Percentiles rank a stretch among this genome's conserved stretches.
phyloP scores from a whole-genome alignment of 1,284 basidiomycete species.

The Ceratobasidium sp. region DNA sequence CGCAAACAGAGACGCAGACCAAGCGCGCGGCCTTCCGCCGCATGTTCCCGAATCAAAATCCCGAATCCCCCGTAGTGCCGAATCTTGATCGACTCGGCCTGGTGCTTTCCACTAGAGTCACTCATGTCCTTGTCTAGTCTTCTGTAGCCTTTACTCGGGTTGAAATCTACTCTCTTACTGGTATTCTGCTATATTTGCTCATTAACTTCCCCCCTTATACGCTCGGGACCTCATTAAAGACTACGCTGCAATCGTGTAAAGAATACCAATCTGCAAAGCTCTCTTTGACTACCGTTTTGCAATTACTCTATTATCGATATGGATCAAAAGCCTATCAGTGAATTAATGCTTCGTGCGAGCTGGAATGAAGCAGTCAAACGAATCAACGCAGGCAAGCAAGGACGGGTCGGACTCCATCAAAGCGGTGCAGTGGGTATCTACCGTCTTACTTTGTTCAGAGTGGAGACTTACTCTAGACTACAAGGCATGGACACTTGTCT shows the following conservation, averaged over 20 bases:
- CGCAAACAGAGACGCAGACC: too few relatives aligned
- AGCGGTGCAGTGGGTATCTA: slow-evolving; percentile 25
- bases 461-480: neutral
- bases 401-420: slow-evolving; percentile 28
- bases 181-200: neutral
- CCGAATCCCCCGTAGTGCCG: slow-evolving; percentile 33
- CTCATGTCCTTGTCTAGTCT: neutral
- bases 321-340: slow-evolving; percentile 43
- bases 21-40: neutral
- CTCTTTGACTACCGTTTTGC: neutral
- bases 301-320: neutral
- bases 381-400: slow-evolving; percentile 24
- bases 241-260: neutral
- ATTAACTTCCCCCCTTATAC: neutral
- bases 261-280: neutral
- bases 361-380: slow-evolving; percentile 43
- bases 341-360: slow-evolving; percentile 41
- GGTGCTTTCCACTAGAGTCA: neutral
- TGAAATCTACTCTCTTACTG: neutral
- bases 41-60: neutral
- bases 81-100: neutral
- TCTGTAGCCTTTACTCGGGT: neutral
- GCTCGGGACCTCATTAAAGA: neutral
- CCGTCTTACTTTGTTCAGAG: neutral
- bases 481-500: slow-evolving; percentile 41